Conservation (phyloP, 176 grass and related monocot species). For the Hordeum marinum region DNA sequence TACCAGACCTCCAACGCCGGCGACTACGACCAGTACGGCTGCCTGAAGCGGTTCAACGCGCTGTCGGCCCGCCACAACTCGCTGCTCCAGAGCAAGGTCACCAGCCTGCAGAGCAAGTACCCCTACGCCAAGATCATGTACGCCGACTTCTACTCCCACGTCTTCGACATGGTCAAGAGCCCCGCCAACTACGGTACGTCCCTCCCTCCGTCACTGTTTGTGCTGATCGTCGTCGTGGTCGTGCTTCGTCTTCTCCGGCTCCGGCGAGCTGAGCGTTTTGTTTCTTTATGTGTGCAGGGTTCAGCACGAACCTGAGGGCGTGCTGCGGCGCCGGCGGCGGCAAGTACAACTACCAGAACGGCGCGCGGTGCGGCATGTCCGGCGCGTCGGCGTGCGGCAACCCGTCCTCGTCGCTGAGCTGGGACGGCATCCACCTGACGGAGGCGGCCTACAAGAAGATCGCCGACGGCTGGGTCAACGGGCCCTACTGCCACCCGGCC, state of each 20-base stretch:
- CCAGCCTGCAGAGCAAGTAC: conserved; percentile 60
- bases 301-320: conserved; percentile 53
- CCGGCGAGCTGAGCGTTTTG: neutral
- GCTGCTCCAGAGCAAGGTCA: conserved; percentile 45
- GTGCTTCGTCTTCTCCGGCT: neutral
- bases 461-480: conserved; percentile 74
- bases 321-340: conserved; percentile 75
- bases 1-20: conserved; percentile 55
- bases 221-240: neutral
- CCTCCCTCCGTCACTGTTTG: no score
- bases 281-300: conserved; percentile 5
- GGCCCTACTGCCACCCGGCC: conserved; percentile 65
- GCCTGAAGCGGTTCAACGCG: conserved; percentile 70
- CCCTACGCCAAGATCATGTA: conserved; percentile 51
- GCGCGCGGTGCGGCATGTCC: conserved; percentile 50
- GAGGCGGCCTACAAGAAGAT: conserved; percentile 85
- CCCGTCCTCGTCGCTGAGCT: conserved; percentile 67
- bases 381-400: conserved; percentile 50
- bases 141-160: conserved; percentile 78
- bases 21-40: conserved; percentile 79
- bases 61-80: conserved; percentile 67
- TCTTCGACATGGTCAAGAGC: conserved; percentile 62
- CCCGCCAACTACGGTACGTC: conserved; percentile 51
- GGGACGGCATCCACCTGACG: conserved; percentile 91
- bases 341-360: conserved; percentile 80